Conservation (phyloP, 2,329 filamentous ascomycete species). For the Septoria petroselini region DNA sequence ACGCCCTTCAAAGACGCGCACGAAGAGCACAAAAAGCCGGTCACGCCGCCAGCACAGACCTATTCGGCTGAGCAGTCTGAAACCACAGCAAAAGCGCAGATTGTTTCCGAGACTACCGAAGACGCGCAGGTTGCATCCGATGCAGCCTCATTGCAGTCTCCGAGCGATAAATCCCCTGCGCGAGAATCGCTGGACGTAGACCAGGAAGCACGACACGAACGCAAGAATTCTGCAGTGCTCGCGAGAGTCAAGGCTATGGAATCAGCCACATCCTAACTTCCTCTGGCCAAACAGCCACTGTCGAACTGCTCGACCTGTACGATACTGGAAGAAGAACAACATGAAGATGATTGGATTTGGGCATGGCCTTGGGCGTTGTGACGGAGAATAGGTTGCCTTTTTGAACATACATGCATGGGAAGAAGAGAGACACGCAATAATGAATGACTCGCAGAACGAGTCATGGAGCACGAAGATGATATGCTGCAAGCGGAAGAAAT, state of each 20-base stretch:
- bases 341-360: neutral
- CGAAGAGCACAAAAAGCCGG: constrained; percentile 16
- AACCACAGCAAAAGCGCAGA: neutral
- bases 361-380: constrained; percentile 1
- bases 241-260: constrained; percentile 29
- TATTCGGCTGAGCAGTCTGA: neutral
- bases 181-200: constrained; percentile 17
- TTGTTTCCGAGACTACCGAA: neutral
- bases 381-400: neutral
- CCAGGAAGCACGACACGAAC: constrained; percentile 13
- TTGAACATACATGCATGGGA: neutral
- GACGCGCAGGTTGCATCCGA: neutral
- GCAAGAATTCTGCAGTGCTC: constrained; percentile 26
- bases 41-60: constrained; percentile 1
- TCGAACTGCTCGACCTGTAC: constrained; percentile 3
- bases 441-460: neutral
- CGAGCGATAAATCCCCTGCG: constrained; percentile 4
- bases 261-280: constrained; percentile 2
- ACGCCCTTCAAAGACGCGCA: constrained; percentile 28
- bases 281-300: neutral
- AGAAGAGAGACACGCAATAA: neutral
- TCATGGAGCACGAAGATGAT: neutral
- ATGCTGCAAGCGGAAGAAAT: neutral
- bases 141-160: neutral
- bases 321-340: neutral